Base-by-base conservation (phyloP, 768 basidiomycete species). In the Trametes sanguinea region DNA sequence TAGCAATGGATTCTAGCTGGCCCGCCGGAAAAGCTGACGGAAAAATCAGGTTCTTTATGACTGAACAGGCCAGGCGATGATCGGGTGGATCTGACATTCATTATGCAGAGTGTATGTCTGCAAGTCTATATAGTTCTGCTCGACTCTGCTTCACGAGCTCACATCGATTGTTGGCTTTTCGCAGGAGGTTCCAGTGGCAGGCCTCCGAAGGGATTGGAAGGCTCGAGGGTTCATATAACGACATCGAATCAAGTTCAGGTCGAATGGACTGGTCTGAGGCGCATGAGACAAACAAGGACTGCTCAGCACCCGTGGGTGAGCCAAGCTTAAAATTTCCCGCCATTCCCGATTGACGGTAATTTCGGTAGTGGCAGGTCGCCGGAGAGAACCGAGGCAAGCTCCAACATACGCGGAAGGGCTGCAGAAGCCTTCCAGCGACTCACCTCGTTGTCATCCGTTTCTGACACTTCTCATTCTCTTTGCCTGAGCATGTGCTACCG, bases 401-500 rank as follows among this genome's bases (percentile, higher is more conserved):
- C 22, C 50, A 44, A 29, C 6, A 32, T 30, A 33, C 14, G 42
- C n/a, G 27, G 22, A 22, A 22, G 22, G 22, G 17, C 42, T 33
- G 40, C 57, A 22, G 42, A 50, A 35, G 14, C 11, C 47, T 57
- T 35, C 50, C 42, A 22, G 9, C 29, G 17, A 45, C 14, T 4
- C 14, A 22, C 17, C 32, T 33, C 29, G 42, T 11, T 37, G 57
- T 14, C 29, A 32, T 29, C 57, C 57, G 43, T 58, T 50, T 43
- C 57, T 16, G 30, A 50, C 11, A 4, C 47, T 4, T 39, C 57
- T 40, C 47, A 47, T 58, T 51, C 57, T 42, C 47, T 50, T 47
- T 50, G 50, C n/a, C 30, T 13, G 60, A 27, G 30, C 60, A 61
- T 61, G 52, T 54, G 52, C 60, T 61, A n/a, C 51, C 45, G 45